Percentiles rank a stretch among this genome's conserved stretches.
Conservation (phyloP, 2,329 filamentous ascomycete genomes). For the Cytospora schulzeri region DNA sequence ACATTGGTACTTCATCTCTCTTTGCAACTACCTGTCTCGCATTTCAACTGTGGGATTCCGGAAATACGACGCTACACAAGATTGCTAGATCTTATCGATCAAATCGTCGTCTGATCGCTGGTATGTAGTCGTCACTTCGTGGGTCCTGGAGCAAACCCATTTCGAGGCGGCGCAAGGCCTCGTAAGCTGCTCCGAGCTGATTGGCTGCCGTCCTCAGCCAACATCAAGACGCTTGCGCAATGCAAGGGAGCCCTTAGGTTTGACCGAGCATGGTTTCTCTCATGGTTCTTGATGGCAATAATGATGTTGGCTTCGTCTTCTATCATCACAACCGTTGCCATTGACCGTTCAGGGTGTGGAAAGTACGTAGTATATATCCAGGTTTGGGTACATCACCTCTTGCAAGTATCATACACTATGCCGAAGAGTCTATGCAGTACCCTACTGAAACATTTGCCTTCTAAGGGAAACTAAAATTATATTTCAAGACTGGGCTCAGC, state of each 20-base stretch:
- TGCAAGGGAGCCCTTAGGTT: slow-evolving; percentile 13
- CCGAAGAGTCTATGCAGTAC: background rate
- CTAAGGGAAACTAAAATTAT: background rate
- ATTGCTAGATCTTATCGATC: slow-evolving; percentile 8
- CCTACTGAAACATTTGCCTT: background rate
- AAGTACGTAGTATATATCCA: background rate
- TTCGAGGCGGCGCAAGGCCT: slow-evolving; percentile 32
- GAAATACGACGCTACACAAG: slow-evolving; percentile 2
- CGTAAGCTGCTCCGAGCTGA: slow-evolving; percentile 36
- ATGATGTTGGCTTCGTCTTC: background rate
- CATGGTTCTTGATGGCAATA: background rate
- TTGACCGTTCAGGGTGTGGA: background rate
- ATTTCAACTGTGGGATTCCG: background rate
- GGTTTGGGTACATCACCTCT: background rate
- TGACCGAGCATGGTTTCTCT: background rate
- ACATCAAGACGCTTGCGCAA: slow-evolving; percentile 26
- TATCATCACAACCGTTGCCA: background rate
- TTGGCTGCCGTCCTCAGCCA: slow-evolving; percentile 30
- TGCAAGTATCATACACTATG: background rate
- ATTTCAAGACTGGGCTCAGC: slow-evolving; percentile 16
- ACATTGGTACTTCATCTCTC: background rate
- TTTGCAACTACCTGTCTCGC: background rate
- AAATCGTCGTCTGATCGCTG: background rate
- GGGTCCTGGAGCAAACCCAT: slow-evolving; percentile 21
- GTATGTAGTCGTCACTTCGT: slow-evolving; percentile 20